Conservation (phyloP, 257 asterid genomes). For the Orobanche coerulescens region DNA sequence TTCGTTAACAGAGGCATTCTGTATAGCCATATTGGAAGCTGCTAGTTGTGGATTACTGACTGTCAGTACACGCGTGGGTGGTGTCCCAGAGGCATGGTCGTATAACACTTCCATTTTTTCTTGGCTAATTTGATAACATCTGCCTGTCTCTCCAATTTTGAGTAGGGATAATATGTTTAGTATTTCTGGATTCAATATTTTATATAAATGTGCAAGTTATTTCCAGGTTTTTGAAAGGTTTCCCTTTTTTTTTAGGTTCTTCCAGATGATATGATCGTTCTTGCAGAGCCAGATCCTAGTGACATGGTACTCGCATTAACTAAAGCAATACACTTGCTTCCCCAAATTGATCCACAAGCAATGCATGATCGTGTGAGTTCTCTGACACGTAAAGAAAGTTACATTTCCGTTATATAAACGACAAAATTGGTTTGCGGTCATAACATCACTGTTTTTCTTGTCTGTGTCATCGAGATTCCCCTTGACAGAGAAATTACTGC, state of each 20-base stretch:
- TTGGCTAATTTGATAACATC: slow-evolving; percentile 24
- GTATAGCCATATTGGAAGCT: slow-evolving; percentile 96
- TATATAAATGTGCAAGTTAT: slow-evolving; percentile 12
- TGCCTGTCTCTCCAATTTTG: slow-evolving; percentile 17
- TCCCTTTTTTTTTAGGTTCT: slow-evolving; percentile 52
- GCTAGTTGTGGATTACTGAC: slow-evolving; percentile 97
- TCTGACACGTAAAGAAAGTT: slow-evolving; percentile 7
- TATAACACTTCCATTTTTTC: slow-evolving; percentile 18
- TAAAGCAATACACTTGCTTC: slow-evolving; percentile 74
- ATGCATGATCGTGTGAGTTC: slow-evolving; percentile 83
- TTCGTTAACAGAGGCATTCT: slow-evolving; percentile 95
- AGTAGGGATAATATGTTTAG: slow-evolving; percentile 18
- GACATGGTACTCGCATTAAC: slow-evolving; percentile 85
- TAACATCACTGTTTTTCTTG: background rate
- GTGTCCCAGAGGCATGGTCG: slow-evolving; percentile 94
- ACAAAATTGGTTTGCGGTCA: background rate
- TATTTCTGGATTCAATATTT: slow-evolving; percentile 13
- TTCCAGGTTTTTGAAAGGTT: slow-evolving; percentile 15
- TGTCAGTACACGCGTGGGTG: slow-evolving; percentile 98
- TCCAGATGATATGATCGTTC: slow-evolving; percentile 94
- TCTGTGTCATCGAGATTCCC: background rate
- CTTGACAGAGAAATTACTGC: background rate
- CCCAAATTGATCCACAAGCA: slow-evolving; percentile 76
- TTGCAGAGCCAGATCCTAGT: slow-evolving; percentile 80
- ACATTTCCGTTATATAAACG: background rate